phyloP scores from a whole-genome alignment of 768 basidiomycete species.

The Wakefieldia striispora region DNA sequence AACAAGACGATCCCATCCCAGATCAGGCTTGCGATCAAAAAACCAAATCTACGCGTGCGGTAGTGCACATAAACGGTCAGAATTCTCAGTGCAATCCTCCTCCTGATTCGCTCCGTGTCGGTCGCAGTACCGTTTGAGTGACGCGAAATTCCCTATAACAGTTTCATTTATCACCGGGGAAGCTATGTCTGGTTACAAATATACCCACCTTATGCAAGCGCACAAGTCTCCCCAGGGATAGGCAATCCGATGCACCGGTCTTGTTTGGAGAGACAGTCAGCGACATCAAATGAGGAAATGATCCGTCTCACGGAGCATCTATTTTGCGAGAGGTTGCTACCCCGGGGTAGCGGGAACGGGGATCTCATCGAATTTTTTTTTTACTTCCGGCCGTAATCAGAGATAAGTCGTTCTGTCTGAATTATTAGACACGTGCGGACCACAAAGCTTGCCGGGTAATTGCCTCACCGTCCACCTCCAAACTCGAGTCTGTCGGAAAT shows the following conservation, averaged over 20 bases:
- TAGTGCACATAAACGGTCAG: not conserved
- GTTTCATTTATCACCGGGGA: conserved; percentile 28
- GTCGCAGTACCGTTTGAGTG: conserved; percentile 16
- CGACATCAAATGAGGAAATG: not conserved
- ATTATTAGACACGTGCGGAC: conserved; percentile 7
- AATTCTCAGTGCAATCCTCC: conserved; percentile 27
- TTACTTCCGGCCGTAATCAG: conserved; percentile 2
- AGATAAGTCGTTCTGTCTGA: not conserved
- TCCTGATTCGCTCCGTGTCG: conserved; percentile 19
- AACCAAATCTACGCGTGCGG: no score
- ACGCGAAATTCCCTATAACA: conserved; percentile 17
- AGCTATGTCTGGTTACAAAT: conserved; percentile 17
- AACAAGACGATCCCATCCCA: no score
- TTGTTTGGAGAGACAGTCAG: not conserved
- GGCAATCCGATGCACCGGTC: conserved; percentile 12
- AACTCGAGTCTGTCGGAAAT: conserved; percentile 23
- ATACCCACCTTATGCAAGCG: conserved; percentile 21
- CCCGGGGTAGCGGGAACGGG: conserved; percentile 5
- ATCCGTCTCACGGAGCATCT: conserved; percentile 1
- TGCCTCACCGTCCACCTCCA: conserved; percentile 5
- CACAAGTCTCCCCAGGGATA: conserved; percentile 1
- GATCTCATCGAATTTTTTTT: conserved; percentile 10
- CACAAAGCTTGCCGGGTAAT: conserved; percentile 1
- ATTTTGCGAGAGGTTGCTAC: not conserved
- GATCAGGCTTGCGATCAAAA: no score